Percentiles rank a stretch among this genome's conserved stretches.
Conservation (phyloP, 2,329 filamentous ascomycete species). For the Lachnellula occidentalis region DNA sequence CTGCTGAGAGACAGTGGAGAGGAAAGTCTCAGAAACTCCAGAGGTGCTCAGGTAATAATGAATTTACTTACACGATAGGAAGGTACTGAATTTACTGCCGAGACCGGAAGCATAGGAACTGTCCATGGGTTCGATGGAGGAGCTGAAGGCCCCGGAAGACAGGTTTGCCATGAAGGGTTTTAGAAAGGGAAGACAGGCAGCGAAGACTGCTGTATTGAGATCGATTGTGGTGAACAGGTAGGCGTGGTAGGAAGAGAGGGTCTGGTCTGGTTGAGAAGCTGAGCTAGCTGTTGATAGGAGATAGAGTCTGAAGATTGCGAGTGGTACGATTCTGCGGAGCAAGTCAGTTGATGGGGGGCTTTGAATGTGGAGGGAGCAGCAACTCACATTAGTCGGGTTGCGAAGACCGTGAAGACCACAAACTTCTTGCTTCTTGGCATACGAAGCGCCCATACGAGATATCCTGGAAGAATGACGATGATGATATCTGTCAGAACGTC, state of each 20-base stretch:
- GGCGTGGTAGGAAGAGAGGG: constrained; percentile 9
- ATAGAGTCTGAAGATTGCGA: constrained; percentile 20
- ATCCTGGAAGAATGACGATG: constrained; percentile 41
- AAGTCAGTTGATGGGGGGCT: constrained; percentile 1
- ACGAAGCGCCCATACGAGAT: constrained; percentile 42
- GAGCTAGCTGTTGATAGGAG: constrained; percentile 8
- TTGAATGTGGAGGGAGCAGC: background rate
- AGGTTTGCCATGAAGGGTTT: constrained; percentile 21
- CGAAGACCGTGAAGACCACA: constrained; percentile 17
- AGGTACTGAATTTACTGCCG: constrained; percentile 8
- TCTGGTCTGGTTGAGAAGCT: constrained; percentile 10
- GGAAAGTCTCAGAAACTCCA: no score
- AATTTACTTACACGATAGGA: constrained; percentile 1
- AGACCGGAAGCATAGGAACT: constrained; percentile 5
- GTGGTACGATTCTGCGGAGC: constrained; percentile 32
- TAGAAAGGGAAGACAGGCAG: constrained; percentile 18
- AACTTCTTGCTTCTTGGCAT: constrained; percentile 33
- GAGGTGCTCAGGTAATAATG: no score
- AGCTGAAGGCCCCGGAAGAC: constrained; percentile 13
- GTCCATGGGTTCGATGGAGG: constrained; percentile 12
- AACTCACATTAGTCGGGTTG: constrained; percentile 32
- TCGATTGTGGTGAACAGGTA: constrained; percentile 19
- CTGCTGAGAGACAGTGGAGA: no score
- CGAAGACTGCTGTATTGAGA: constrained; percentile 19
- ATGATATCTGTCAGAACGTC: constrained; percentile 43